A percentile compares a stretch with the other conserved stretches of the same genome.
phyloP scores from a whole-genome alignment of 331 rosid genomes.

The Rosa hybrid region DNA sequence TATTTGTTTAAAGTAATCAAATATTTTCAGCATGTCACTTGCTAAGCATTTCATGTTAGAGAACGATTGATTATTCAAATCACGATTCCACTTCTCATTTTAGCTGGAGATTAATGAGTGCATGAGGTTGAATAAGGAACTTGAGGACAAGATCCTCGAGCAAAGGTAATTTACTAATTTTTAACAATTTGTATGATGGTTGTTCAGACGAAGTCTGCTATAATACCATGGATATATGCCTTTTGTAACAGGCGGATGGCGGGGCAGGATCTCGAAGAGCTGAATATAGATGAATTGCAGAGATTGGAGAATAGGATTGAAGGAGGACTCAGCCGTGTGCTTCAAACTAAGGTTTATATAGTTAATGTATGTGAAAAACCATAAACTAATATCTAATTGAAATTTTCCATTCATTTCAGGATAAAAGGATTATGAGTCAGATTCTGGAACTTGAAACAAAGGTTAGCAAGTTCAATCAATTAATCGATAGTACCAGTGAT shows the following conservation, averaged over 20 bases:
- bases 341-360: slow-evolving; percentile 42
- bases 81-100: background rate
- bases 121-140: slow-evolving; percentile 41
- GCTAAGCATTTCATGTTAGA: background rate
- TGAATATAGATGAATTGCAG: slow-evolving; percentile 44
- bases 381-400: background rate
- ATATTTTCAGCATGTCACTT: background rate
- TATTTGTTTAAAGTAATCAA: background rate
- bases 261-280: slow-evolving; percentile 54
- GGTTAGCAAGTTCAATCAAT: slow-evolving; percentile 29
- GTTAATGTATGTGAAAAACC: background rate
- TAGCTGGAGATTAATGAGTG: slow-evolving; percentile 28
- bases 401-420: slow-evolving; percentile 36
- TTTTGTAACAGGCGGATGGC: slow-evolving; percentile 44
- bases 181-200: background rate
- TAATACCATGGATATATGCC: background rate
- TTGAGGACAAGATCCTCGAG: slow-evolving; percentile 41
- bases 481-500: background rate
- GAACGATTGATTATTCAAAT: background rate
- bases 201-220: background rate
- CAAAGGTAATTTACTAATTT: slow-evolving; percentile 36
- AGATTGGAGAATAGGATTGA: slow-evolving; percentile 50
- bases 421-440: slow-evolving; percentile 33
- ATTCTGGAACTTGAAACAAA: slow-evolving; percentile 32
- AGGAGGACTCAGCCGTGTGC: slow-evolving; percentile 47